Conservation (phyloP, 1,139 yeast species). For the Yamadazyma triangularis region DNA sequence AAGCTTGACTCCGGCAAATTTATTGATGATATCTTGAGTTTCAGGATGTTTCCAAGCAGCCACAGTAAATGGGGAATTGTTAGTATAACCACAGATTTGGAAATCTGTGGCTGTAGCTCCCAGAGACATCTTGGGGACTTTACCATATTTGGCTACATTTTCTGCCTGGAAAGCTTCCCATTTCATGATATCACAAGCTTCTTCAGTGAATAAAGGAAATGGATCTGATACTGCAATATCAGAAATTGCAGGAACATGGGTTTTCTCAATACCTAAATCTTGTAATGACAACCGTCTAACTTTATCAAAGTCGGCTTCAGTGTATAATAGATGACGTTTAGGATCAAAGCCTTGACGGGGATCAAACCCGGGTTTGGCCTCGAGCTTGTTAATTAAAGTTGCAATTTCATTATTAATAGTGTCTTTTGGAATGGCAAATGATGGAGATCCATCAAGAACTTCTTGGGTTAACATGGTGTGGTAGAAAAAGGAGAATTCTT, state of each 20-base stretch:
- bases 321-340: slow-evolving; percentile 11
- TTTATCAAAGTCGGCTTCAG: slow-evolving; percentile 1
- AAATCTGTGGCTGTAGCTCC: slow-evolving; percentile 22
- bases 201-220: slow-evolving; percentile 26
- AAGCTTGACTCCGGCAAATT: slow-evolving; percentile 14
- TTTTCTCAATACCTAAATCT: slow-evolving; percentile 19
- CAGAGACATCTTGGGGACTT: slow-evolving; percentile 23
- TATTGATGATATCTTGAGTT: slow-evolving; percentile 17
- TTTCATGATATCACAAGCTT: slow-evolving; percentile 28
- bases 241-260: slow-evolving; percentile 16
- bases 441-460: slow-evolving; percentile 7
- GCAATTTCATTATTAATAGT: slow-evolving; percentile 18
- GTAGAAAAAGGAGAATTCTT: neutral
- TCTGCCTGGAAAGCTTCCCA: slow-evolving; percentile 27
- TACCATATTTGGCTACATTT: slow-evolving; percentile 19
- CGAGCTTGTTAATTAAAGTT: slow-evolving; percentile 12
- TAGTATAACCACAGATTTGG: slow-evolving; percentile 26
- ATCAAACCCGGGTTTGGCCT: slow-evolving; percentile 17
- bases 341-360: slow-evolving; percentile 19
- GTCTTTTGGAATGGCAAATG: slow-evolving; percentile 15
- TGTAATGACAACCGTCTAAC: slow-evolving; percentile 2
- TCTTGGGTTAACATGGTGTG: slow-evolving; percentile 8
- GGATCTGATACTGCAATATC: slow-evolving; percentile 15
- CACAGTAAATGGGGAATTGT: slow-evolving; percentile 21
- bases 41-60: slow-evolving; percentile 18